A percentile compares a stretch with the other conserved stretches of the same genome.
phyloP scores from a whole-genome alignment of 805 yeast genomes.

The Metschnikowia gelsemii region DNA sequence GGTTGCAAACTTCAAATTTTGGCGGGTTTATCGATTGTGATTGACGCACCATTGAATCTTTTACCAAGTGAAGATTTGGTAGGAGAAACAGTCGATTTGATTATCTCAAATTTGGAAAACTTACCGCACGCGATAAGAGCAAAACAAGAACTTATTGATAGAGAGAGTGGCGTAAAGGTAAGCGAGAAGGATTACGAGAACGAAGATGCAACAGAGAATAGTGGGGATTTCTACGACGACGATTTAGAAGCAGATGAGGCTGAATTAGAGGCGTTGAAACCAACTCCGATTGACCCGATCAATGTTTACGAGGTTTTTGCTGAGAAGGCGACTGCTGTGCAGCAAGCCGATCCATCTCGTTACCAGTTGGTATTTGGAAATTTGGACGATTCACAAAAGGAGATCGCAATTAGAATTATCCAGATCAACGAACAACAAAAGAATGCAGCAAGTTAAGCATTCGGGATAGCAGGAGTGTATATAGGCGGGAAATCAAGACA shows the following conservation, averaged over 20 bases:
- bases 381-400: constrained; percentile 36
- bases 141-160: constrained; percentile 44
- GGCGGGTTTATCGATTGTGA: constrained; percentile 42
- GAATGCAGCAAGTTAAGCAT: constrained; percentile 10
- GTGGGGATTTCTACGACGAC: constrained; percentile 22
- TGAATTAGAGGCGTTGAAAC: constrained; percentile 76
- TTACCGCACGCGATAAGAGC: constrained; percentile 51
- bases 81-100: constrained; percentile 39
- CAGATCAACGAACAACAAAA: constrained; percentile 23
- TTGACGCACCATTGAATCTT: constrained; percentile 29
- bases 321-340: constrained; percentile 49
- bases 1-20: constrained; percentile 55
- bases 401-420: constrained; percentile 30
- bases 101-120: constrained; percentile 41
- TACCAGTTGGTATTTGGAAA: constrained; percentile 50
- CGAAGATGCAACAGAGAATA: constrained; percentile 33
- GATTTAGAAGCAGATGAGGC: constrained; percentile 63
- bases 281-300: constrained; percentile 73
- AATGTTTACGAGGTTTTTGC: constrained; percentile 71
- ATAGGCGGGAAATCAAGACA: constrained; percentile 2
- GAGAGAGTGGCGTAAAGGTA: constrained; percentile 36
- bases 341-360: constrained; percentile 45
- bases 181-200: constrained; percentile 22
- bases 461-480: constrained; percentile 6
- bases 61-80: constrained; percentile 35